A percentile compares a stretch with the other conserved stretches of the same genome.
Evolutionary conservation across 2,329 filamentous ascomycete genomes (phyloP).

Genomic region (Fusarium subglutinans): DNA sequence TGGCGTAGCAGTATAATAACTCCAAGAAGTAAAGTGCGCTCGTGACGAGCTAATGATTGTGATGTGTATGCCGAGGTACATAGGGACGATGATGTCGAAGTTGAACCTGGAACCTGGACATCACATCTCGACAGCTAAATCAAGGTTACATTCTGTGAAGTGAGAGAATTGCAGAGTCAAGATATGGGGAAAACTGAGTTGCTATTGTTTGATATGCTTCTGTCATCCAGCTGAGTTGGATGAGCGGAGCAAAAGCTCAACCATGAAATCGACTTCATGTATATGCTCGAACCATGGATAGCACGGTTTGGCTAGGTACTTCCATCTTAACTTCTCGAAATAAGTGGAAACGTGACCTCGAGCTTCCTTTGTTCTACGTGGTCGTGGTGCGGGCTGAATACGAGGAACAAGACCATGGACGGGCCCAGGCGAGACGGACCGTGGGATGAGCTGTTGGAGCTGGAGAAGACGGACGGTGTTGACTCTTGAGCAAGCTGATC

Average conservation of each 20-base stretch:
- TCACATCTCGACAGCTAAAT: conserved; percentile 6
- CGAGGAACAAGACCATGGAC: conserved; percentile 7
- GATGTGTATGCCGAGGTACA: background rate
- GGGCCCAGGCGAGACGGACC: conserved; percentile 22
- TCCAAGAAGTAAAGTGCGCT: conserved; percentile 21
- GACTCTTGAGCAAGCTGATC: background rate
- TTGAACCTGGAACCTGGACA: conserved; percentile 30
- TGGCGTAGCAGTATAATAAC: background rate
- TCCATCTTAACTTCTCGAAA: conserved; percentile 38
- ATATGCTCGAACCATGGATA: conserved; percentile 6
- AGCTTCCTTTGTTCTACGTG: conserved; percentile 7
- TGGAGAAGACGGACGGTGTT: background rate
- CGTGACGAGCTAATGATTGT: conserved; percentile 1
- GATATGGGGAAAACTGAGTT: background rate
- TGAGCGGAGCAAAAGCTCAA: conserved; percentile 14
- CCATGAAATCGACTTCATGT: conserved; percentile 19
- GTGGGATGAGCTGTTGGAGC: conserved; percentile 5
- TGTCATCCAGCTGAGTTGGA: conserved; percentile 2
- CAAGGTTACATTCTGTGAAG: background rate
- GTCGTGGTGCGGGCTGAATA: background rate
- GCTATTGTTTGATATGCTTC: background rate
- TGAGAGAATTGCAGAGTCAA: background rate
- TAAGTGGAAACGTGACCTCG: conserved; percentile 26
- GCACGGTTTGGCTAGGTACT: background rate
- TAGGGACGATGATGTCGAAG: conserved; percentile 7